phyloP scores from a whole-genome alignment of 1,284 basidiomycete species.

The Irpex sp. region DNA sequence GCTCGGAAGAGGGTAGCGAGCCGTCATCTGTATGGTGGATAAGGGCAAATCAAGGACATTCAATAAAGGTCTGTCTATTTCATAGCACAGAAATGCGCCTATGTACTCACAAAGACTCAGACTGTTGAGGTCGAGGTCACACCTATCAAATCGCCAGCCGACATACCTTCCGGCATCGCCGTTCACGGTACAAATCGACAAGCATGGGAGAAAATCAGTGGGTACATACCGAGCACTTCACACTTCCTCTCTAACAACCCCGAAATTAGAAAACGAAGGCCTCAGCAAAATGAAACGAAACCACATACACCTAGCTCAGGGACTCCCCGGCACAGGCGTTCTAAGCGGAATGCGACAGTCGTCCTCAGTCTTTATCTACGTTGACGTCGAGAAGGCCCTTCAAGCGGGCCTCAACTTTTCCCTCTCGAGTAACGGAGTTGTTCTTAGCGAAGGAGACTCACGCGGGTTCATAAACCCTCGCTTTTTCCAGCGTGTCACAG shows the following conservation, averaged over 20 bases:
- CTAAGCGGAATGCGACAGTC: conserved; percentile 82
- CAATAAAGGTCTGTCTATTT: conserved; percentile 55
- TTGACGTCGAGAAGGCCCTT: conserved; percentile 71
- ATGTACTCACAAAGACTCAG: conserved; percentile 32
- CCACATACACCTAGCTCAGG: conserved; percentile 86
- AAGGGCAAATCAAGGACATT: conserved; percentile 93
- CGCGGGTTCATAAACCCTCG: conserved; percentile 50
- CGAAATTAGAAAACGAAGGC: conserved; percentile 39
- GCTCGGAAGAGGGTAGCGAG: conserved; percentile 30
- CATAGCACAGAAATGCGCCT: background rate
- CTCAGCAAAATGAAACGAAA: conserved; percentile 84
- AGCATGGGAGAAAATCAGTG: conserved; percentile 76
- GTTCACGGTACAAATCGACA: conserved; percentile 73
- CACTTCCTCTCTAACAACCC: background rate
- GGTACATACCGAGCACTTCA: conserved; percentile 16
- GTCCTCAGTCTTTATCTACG: conserved; percentile 71
- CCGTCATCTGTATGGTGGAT: conserved; percentile 69
- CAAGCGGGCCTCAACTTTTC: conserved; percentile 69
- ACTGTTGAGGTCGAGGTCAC: conserved; percentile 63
- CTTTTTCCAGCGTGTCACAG: conserved; percentile 65
- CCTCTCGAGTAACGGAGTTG: conserved; percentile 80
- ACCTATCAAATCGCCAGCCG: conserved; percentile 53
- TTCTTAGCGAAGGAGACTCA: conserved; percentile 73
- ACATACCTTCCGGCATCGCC: conserved; percentile 60
- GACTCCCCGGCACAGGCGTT: conserved; percentile 56